Base-by-base conservation (phyloP, 768 basidiomycete species). In the Suillus hirtellus region DNA sequence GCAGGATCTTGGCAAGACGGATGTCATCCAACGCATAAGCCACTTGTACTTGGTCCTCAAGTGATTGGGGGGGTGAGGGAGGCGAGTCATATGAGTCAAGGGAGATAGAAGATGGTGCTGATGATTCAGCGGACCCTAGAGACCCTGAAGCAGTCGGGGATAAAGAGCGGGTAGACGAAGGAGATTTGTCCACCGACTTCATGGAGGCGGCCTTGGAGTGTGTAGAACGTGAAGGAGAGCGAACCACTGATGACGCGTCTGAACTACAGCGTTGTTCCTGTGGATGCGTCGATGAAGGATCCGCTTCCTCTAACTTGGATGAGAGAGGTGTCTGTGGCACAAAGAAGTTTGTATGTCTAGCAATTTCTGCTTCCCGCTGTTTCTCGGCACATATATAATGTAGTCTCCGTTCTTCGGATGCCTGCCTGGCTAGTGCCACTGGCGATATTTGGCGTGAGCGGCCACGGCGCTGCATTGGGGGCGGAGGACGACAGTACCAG, bases 11-110 rank as follows among this genome's bases (percentile, higher is more conserved):
- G 52, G 88, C 88, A 64, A 85, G 81, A 63, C 84, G 86, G 62
- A 89, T 84, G 76, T 90, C 78, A 71, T 89, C 88, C 65, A 81
- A 77, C 0, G 87, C 86, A 68, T 89, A 89, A 8, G 89, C 89
- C 68, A 82, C 78, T 69, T 89, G 86, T 43, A 89, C 80, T 72
- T 85, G 85, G 78, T 89, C 88, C 58, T 84, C 81, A 64, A 89
- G 81, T 0, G 85, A 73, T 24, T 69, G 75, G 3, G 82, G 72
- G 55, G 81, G 67, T 5, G 77, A 72, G 0, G 77, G 80, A 0
- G 79, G 82, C 0, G 81, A 81, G 69, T 82, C 82, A 70, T 79
- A 80, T 72, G 81, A 80, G 70, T 81, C 70, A 17, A 71, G 63
- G 11, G 56, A 66, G 14, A 71, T 59, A 66, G 75, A 38, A 70